phyloP scores from a whole-genome alignment of 2,329 filamentous ascomycete species.

The Cryphonectria nitschkei region DNA sequence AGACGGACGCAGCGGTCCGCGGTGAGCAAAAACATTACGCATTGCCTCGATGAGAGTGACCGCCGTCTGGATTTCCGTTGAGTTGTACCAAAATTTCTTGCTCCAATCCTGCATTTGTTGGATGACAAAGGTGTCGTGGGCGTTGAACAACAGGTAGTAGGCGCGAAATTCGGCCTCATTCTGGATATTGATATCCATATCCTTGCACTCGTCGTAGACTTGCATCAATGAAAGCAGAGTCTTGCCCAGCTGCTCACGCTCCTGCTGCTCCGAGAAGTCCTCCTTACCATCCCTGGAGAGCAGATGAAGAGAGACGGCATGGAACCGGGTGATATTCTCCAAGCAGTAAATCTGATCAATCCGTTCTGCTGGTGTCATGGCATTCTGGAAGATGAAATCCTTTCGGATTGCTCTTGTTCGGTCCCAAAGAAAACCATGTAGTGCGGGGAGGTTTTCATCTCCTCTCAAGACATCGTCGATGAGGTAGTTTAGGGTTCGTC shows the following conservation, averaged over 20 bases:
- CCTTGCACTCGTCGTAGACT: slow-evolving; percentile 67
- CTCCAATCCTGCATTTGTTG: slow-evolving; percentile 62
- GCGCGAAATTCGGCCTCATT: slow-evolving; percentile 70
- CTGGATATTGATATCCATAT: slow-evolving; percentile 59
- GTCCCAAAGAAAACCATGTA: slow-evolving; percentile 71
- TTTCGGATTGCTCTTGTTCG: slow-evolving; percentile 68
- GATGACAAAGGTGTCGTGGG: slow-evolving; percentile 60
- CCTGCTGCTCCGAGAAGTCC: slow-evolving; percentile 68
- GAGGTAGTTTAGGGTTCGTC: slow-evolving; percentile 65
- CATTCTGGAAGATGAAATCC: slow-evolving; percentile 70
- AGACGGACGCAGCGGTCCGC: slow-evolving; percentile 58
- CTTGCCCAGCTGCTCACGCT: slow-evolving; percentile 69
- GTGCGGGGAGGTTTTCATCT: slow-evolving; percentile 56
- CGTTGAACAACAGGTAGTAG: slow-evolving; percentile 67
- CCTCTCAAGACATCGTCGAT: slow-evolving; percentile 60
- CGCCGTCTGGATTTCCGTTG: slow-evolving; percentile 64
- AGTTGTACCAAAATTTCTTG: slow-evolving; percentile 55
- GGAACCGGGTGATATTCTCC: slow-evolving; percentile 69
- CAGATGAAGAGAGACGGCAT: slow-evolving; percentile 67
- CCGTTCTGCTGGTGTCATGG: slow-evolving; percentile 60
- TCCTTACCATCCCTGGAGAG: slow-evolving; percentile 60
- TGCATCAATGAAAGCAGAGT: slow-evolving; percentile 67
- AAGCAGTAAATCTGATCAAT: slow-evolving; percentile 64
- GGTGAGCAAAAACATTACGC: slow-evolving; percentile 60
- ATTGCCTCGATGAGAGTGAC: slow-evolving; percentile 63